A percentile compares a stretch with the other conserved stretches of the same genome.
Conservation (phyloP, 768 basidiomycete species). For the Rhodotorula toruloides region DNA sequence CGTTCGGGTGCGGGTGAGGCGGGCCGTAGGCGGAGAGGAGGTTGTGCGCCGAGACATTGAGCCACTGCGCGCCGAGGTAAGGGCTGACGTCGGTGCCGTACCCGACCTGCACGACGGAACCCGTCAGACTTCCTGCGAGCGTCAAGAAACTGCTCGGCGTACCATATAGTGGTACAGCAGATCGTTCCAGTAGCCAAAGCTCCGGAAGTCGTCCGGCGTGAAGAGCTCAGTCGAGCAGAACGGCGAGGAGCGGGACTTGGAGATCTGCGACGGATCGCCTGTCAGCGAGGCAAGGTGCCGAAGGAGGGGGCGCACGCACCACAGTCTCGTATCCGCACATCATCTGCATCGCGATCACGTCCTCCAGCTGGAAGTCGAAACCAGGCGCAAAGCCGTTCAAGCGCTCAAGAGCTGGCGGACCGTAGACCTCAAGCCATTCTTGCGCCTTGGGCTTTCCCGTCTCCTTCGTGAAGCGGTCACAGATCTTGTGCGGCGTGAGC, state of each 20-base stretch:
- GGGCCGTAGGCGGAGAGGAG: constrained; percentile 17
- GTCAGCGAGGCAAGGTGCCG: background rate
- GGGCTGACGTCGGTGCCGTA: constrained; percentile 46
- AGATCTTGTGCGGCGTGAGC: constrained; percentile 49
- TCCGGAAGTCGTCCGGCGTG: constrained; percentile 22
- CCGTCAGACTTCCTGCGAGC: constrained; percentile 44
- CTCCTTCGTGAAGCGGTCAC: constrained; percentile 48
- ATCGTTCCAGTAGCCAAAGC: constrained; percentile 30
- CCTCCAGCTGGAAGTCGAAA: constrained; percentile 19
- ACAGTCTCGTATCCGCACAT: constrained; percentile 32
- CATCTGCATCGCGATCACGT: constrained; percentile 28
- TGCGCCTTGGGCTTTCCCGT: constrained; percentile 44
- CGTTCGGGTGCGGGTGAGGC: constrained; percentile 17
- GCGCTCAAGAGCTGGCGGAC: constrained; percentile 35
- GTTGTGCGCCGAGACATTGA: constrained; percentile 43
- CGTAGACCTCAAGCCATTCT: constrained; percentile 46
- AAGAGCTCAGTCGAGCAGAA: constrained; percentile 34
- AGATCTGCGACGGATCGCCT: background rate
- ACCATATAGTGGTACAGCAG: constrained; percentile 4
- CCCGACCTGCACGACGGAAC: constrained; percentile 43
- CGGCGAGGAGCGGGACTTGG: constrained; percentile 3
- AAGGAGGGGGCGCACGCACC: background rate
- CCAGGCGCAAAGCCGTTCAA: constrained; percentile 5
- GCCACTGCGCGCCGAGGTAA: constrained; percentile 48
- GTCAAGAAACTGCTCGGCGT: background rate